Evolutionary conservation across 345 rosid species (phyloP).

Genomic region (Sisymbrium altissimum): DNA sequence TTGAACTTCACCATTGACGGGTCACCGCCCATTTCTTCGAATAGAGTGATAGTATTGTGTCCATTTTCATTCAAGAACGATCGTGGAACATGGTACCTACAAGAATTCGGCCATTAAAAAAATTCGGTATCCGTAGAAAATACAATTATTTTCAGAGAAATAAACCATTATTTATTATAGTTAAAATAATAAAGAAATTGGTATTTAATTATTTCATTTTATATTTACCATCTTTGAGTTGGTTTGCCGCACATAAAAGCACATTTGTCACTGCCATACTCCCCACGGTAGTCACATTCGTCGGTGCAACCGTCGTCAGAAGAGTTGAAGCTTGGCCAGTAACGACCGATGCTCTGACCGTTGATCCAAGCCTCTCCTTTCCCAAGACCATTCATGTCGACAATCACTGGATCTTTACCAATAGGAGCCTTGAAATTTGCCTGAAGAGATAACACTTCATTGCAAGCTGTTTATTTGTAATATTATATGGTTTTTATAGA

Average conservation of each 20-base stretch:
- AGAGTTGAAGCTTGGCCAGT: constrained; percentile 53
- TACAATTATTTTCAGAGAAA: not conserved
- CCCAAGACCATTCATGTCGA: constrained; percentile 63
- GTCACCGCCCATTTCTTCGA: constrained; percentile 61
- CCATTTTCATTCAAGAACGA: constrained; percentile 30
- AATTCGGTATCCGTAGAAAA: no score
- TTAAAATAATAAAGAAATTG: not conserved
- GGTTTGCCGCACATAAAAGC: constrained; percentile 52
- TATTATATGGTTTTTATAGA: not conserved
- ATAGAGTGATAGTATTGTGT: constrained; percentile 40
- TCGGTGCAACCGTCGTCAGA: constrained; percentile 36
- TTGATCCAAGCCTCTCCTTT: constrained; percentile 80
- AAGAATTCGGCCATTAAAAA: not conserved
- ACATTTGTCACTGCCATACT: constrained; percentile 34
- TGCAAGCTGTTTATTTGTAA: not conserved
- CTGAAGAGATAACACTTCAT: constrained; percentile 28
- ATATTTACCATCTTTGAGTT: constrained; percentile 47
- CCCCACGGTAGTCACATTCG: constrained; percentile 51
- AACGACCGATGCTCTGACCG: constrained; percentile 63
- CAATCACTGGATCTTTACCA: constrained; percentile 62
- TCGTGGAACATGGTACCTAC: constrained; percentile 62
- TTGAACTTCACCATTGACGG: constrained; percentile 37
- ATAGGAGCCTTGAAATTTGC: constrained; percentile 49
- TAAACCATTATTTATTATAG: not conserved
- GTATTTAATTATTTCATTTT: not conserved